Percentiles rank a stretch among this genome's conserved stretches.
These are phyloP conservation scores for Discostella stelligera DNA, from an alignment of 352 stramenopile genomes.

Conservation along the genomic window DNA sequence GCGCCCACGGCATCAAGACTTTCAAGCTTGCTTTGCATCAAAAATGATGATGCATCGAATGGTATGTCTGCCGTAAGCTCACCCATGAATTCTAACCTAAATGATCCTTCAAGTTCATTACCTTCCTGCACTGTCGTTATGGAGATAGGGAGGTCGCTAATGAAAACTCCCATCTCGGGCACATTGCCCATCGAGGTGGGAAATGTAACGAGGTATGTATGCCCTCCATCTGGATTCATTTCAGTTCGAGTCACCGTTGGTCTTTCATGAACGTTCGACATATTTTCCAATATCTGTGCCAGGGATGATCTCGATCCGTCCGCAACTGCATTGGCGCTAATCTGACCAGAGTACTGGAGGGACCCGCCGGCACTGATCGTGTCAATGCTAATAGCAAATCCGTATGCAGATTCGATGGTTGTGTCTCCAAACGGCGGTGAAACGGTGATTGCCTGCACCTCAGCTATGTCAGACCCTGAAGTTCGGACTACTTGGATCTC, in stretches of 20 bases:
- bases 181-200: slow-evolving; percentile 78
- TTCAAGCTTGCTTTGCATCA: slow-evolving; percentile 66
- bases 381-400: slow-evolving; percentile 90
- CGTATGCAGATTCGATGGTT: slow-evolving; percentile 78
- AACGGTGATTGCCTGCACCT: slow-evolving; percentile 86
- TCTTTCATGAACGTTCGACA: slow-evolving; percentile 57
- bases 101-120: slow-evolving; percentile 80
- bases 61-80: slow-evolving; percentile 85
- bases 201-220: slow-evolving; percentile 82
- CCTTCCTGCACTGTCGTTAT: slow-evolving; percentile 70
- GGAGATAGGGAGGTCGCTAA: slow-evolving; percentile 59
- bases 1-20: slow-evolving; percentile 59
- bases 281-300: slow-evolving; percentile 70
- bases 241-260: slow-evolving; percentile 43
- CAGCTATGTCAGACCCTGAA: slow-evolving; percentile 69
- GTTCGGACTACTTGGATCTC: slow-evolving; percentile 89
- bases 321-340: slow-evolving; percentile 73
- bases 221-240: slow-evolving; percentile 69
- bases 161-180: slow-evolving; percentile 72
- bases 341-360: slow-evolving; percentile 89
- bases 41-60: slow-evolving; percentile 82
- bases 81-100: slow-evolving; percentile 83
- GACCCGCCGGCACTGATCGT: slow-evolving; percentile 86
- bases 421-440: slow-evolving; percentile 83
- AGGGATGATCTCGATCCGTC: slow-evolving; percentile 57